phyloP scores from a whole-genome alignment of 768 basidiomycete genomes.

The Mycena albidolilacea region DNA sequence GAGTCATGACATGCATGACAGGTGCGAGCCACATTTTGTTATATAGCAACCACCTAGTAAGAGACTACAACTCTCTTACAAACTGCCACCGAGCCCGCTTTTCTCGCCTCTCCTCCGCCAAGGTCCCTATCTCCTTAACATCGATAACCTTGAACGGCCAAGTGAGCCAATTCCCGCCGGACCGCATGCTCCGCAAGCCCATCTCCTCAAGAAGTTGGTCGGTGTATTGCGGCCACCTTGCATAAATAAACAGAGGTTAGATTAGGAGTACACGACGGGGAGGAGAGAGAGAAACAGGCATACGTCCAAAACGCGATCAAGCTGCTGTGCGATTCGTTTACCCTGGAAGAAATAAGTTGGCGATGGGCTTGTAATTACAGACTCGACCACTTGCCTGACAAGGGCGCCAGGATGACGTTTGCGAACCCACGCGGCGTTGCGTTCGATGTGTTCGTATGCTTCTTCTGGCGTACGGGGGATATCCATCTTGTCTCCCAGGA shows the following conservation, averaged over 20 bases:
- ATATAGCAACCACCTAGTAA: background rate
- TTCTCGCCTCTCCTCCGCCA: constrained; percentile 62
- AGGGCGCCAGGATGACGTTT: constrained; percentile 68
- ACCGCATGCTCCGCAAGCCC: constrained; percentile 65
- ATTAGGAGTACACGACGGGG: background rate
- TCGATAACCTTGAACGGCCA: constrained; percentile 74
- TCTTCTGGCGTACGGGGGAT: constrained; percentile 64
- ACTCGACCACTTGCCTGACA: constrained; percentile 47
- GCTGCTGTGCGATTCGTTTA: constrained; percentile 67
- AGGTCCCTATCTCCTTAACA: constrained; percentile 60
- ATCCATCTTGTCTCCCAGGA: constrained; percentile 66
- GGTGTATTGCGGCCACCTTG: constrained; percentile 73
- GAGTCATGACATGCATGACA: too few species aligned
- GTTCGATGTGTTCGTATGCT: constrained; percentile 60
- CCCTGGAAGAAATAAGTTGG: constrained; percentile 15
- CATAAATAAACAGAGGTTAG: background rate
- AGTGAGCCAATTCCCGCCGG: constrained; percentile 76
- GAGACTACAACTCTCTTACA: background rate
- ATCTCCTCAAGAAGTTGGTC: constrained; percentile 76
- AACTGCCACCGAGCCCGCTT: background rate
- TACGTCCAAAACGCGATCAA: constrained; percentile 68
- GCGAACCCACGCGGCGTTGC: constrained; percentile 65
- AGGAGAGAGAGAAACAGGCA: constrained; percentile 42
- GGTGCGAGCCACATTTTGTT: too few species aligned
- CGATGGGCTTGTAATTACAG: too few species aligned